Base-by-base conservation (phyloP, 441 rosid species). In the Kokia cookei region DNA sequence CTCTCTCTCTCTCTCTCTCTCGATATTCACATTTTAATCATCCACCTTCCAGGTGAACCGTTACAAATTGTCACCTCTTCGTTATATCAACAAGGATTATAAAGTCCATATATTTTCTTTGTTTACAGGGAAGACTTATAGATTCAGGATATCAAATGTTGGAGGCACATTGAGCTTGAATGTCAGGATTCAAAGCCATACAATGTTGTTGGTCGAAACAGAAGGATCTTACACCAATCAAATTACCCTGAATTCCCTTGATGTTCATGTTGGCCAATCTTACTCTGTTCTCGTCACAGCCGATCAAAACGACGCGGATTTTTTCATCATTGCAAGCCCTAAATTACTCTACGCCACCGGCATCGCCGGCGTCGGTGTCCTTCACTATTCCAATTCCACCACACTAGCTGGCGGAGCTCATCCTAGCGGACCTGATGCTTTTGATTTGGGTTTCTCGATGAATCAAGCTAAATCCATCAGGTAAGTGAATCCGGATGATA, bases 121-220 rank as follows among this genome's bases (percentile, higher is more conserved):
- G 4, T 5, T 45, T 45, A 2, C 48, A 89, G 93, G 93, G 12
- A 87, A 86, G 76, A 84, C 89, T 3, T 91, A 88, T 76, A 72
- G 86, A 68, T 73, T 90, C 51, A 84, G 93, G 78, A 86, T 90
- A 79, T 87, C 90, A 45, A 88, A 90, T 5, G 89, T 84, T 32
- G 94, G 94, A 3, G 85, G 73, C 19, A 67, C 79, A 17, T 74
- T 73, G 75, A 81, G 86, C 40, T 83, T 88, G 79, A 90, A 90
- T 84, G 87, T 90, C 65, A 81, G 84, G 75, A 85, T 90, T 67
- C 88, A 90, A 27, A 84, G 81, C 70, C 97, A 91, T 76, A 43
- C 64, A 45, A 80, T 91, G 93, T 78, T 90, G n/a, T 79, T 90
- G 69, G 89, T 90, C 9, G 95, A 90, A 79, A 85, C 93, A 17